Base-by-base conservation (phyloP, 2,329 filamentous ascomycete genomes). In the Metarhizium rileyi region DNA sequence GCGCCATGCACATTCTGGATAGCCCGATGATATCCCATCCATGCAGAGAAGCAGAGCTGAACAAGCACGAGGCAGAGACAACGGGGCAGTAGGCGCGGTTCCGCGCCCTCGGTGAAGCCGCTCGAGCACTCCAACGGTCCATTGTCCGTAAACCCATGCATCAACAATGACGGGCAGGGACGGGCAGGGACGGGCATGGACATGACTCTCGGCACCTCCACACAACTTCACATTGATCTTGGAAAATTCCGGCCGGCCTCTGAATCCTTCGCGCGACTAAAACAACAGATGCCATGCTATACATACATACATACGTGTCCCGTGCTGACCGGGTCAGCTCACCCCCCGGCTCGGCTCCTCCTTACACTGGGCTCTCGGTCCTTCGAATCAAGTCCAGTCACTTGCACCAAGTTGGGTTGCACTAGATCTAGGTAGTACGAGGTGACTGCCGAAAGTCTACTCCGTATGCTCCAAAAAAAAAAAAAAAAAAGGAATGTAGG, bases 81-180 rank as follows among this genome's bases (percentile, higher is more conserved):
- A 53, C 5, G 14, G 16, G 55, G 44, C 55, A 57, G 55, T 55
- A 54, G 57, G 60, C 59, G 59, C 56, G 49, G 53, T 59, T 60
- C 55, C 57, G 58, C 59, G 54, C 58, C 58, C 57, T 61, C 60
- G 60, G 60, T 60, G 54, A 61, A 53, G 53, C 59, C 59, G 60
- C 53, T 47, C 14, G 23, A 40, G 45, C 33, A 12, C 45, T 22
- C 48, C 46, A 52, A 22, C 22, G 12, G 43, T 16, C 33, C 33
- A 14, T 8, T 33, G 10, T 41, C 25, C 40, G 47, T 44, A 18
- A 26, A 53, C 38, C 51, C 50, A 28, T 22, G 30, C 25, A 22
- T 18, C 36, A 26, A 12, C 27, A 26, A 26, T 25, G 22, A 23
- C 33, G 18, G 6, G 28, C 30, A 22, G 5, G 27, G 23, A 43